These are phyloP conservation scores for Phytophthora nicotianae DNA, from an alignment of 352 stramenopile species.

Conservation along the genomic window DNA sequence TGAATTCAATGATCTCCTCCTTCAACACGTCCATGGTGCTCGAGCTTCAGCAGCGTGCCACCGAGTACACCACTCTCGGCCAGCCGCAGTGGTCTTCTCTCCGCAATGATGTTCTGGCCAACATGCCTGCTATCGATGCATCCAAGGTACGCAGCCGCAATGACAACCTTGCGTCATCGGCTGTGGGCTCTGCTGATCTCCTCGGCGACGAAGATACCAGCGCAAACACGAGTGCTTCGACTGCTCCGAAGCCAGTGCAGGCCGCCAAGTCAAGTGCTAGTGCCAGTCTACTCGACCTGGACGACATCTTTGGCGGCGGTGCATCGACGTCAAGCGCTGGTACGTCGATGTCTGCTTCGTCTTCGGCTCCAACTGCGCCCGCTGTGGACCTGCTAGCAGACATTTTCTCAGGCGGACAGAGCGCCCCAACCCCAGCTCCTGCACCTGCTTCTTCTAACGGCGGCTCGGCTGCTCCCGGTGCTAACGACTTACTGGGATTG, in stretches of 20 bases:
- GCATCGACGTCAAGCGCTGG: conserved; percentile 31
- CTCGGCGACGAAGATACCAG: conserved; percentile 65
- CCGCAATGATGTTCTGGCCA: conserved; percentile 89
- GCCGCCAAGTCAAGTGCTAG: conserved; percentile 32
- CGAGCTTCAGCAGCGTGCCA: conserved; percentile 97
- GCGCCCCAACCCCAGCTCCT: conserved; percentile 33
- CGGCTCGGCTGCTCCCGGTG: conserved; percentile 17
- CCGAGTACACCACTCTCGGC: conserved; percentile 94
- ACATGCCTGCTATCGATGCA: conserved; percentile 95
- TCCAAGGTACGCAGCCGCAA: conserved; percentile 78
- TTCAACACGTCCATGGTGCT: conserved; percentile 93
- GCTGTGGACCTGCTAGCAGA: conserved; percentile 94
- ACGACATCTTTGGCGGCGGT: conserved; percentile 94
- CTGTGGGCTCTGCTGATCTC: conserved; percentile 66
- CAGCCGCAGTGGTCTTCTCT: conserved; percentile 72
- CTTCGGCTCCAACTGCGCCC: conserved; percentile 32
- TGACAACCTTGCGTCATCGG: conserved; percentile 45
- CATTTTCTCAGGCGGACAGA: conserved; percentile 85
- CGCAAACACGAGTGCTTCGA: conserved; percentile 8
- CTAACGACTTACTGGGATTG: conserved; percentile 66
- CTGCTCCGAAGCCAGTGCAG: conserved; percentile 30
- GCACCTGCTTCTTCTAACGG: conserved; percentile 22
- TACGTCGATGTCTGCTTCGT: conserved; percentile 28
- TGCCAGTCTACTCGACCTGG: conserved; percentile 93
- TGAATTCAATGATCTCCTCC: conserved; percentile 89